Conservation (phyloP, 345 rosid genomes). For the Balakata baccata region DNA sequence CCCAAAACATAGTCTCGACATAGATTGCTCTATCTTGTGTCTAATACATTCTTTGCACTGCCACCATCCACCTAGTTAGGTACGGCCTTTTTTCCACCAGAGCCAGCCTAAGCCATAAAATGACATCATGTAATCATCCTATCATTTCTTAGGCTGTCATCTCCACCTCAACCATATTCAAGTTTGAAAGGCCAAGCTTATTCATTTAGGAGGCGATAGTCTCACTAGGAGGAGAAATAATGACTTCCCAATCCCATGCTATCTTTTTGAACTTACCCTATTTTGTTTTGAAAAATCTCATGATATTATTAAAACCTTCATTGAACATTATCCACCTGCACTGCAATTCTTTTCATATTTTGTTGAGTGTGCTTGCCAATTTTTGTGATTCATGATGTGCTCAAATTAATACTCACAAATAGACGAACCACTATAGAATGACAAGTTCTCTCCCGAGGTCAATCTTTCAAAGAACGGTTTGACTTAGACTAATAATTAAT, state of each 20-base stretch:
- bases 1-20: neutral
- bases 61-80: too few relatives aligned
- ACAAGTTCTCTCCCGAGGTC: too few relatives aligned
- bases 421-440: too few relatives aligned
- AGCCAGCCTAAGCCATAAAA: too few relatives aligned
- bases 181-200: neutral
- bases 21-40: neutral
- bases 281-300: neutral
- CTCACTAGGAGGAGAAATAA: neutral
- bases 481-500: too few relatives aligned
- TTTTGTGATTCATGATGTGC: neutral
- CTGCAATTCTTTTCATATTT: neutral
- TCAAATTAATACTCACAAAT: too few relatives aligned
- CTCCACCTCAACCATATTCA: neutral
- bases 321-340: neutral
- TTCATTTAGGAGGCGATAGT: neutral
- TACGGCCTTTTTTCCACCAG: too few relatives aligned
- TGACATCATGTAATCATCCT: too few relatives aligned
- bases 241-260: too few relatives aligned
- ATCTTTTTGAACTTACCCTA: neutral
- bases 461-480: too few relatives aligned
- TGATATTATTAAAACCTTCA: neutral
- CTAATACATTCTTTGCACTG: neutral
- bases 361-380: neutral
- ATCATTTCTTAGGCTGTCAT: neutral